Conservation (phyloP, 2,329 filamentous ascomycete species). For the Penicillium hordei region DNA sequence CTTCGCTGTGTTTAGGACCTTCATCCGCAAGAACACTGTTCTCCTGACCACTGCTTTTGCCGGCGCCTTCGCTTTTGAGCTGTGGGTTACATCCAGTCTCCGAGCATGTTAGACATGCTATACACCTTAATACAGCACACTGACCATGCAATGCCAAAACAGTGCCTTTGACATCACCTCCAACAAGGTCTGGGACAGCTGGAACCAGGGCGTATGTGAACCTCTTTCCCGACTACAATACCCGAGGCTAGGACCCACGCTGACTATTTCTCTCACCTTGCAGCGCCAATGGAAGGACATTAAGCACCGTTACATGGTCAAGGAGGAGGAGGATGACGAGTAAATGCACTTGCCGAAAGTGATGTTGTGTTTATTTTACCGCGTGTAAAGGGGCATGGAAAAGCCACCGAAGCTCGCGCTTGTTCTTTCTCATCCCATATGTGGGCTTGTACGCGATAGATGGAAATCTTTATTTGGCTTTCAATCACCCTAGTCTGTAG, state of each 20-base stretch:
- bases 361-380: constrained; percentile 12
- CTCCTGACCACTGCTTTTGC: constrained; percentile 87
- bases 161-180: constrained; percentile 81
- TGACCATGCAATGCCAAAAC: constrained; percentile 26
- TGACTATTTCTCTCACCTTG: constrained; percentile 17
- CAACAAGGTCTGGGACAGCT: constrained; percentile 83
- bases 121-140: constrained; percentile 1
- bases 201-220: constrained; percentile 84
- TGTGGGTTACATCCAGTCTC: constrained; percentile 61
- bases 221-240: constrained; percentile 6
- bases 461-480: constrained; percentile 26
- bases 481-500: not conserved
- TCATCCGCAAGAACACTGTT: constrained; percentile 83
- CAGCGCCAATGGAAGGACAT: constrained; percentile 99
- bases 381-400: constrained; percentile 22
- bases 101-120: constrained; percentile 2
- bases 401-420: constrained; percentile 17
- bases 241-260: constrained; percentile 11
- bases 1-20: constrained; percentile 56
- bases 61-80: constrained; percentile 85
- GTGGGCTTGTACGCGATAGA: constrained; percentile 28
- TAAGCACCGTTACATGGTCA: constrained; percentile 79
- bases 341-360: constrained; percentile 22
- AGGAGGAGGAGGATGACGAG: constrained; percentile 61
- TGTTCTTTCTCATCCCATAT: constrained; percentile 25